A percentile compares a stretch with the other conserved stretches of the same genome.
Conservation (phyloP, 2,329 filamentous ascomycete species). For the Colletotrichum brevisporum region DNA sequence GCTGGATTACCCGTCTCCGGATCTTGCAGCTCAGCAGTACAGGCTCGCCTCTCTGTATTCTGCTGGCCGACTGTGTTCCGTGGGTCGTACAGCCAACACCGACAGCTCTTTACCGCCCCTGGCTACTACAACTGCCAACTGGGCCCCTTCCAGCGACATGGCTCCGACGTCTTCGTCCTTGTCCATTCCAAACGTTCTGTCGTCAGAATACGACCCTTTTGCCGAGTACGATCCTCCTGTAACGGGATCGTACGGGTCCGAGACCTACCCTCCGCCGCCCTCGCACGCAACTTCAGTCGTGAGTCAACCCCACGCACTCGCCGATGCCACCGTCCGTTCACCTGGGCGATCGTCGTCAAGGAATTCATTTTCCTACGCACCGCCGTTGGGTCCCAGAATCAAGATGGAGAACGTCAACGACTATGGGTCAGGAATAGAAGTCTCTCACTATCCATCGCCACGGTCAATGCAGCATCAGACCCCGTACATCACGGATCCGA, state of each 20-base stretch:
- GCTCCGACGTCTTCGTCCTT: slow-evolving; percentile 57
- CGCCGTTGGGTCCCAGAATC: slow-evolving; percentile 51
- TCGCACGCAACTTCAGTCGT: slow-evolving; percentile 45
- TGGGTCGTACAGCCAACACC: slow-evolving; percentile 53
- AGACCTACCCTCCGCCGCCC: slow-evolving; percentile 60
- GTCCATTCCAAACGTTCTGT: slow-evolving; percentile 60
- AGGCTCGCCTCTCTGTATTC: slow-evolving; percentile 59
- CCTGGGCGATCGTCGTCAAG: slow-evolving; percentile 28
- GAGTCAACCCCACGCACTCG: slow-evolving; percentile 41
- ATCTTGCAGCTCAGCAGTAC: slow-evolving; percentile 59
- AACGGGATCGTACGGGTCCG: slow-evolving; percentile 60
- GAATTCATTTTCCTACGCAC: slow-evolving; percentile 18
- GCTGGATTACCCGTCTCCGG: slow-evolving; percentile 63
- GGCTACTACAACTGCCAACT: slow-evolving; percentile 60
- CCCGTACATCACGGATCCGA: slow-evolving; percentile 45
- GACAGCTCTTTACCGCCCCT: slow-evolving; percentile 55
- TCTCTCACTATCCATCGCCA: slow-evolving; percentile 58
- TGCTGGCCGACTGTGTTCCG: slow-evolving; percentile 54
- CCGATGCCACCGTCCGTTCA: slow-evolving; percentile 21
- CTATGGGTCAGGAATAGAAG: slow-evolving; percentile 53
- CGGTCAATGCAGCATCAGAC: slow-evolving; percentile 50
- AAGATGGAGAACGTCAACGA: slow-evolving; percentile 56
- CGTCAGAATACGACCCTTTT: slow-evolving; percentile 67
- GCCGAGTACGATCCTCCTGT: slow-evolving; percentile 60
- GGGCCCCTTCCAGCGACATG: slow-evolving; percentile 57